These are phyloP conservation scores for Macadamia tetraphylla DNA, from an alignment of 164 flowering plant genomes.

Conservation along the genomic window DNA sequence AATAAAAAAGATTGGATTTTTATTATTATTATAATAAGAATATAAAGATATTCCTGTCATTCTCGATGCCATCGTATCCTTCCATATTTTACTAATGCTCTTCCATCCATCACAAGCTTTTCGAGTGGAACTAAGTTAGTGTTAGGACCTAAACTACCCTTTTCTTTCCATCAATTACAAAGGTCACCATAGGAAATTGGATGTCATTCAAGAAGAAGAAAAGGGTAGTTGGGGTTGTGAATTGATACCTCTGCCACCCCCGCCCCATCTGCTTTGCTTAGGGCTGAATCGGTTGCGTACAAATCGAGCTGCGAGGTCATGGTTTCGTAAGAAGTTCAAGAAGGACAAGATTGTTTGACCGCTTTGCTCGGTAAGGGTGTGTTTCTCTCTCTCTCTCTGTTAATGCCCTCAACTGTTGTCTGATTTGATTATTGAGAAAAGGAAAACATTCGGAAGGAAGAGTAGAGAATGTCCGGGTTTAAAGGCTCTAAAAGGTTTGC, in stretches of 20 bases:
- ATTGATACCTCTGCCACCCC: neutral
- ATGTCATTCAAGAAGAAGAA: neutral
- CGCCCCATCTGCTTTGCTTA: no score
- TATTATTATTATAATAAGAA: neutral
- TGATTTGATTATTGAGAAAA: no score
- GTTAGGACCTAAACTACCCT: neutral
- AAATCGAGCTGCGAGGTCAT: no score
- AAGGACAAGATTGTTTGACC: no score
- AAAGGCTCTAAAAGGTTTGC: no score
- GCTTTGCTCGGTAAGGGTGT: no score
- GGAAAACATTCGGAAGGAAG: no score
- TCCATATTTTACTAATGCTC: conserved; percentile 13
- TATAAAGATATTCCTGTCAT: conserved; percentile 36
- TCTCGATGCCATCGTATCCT: conserved; percentile 32
- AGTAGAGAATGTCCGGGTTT: no score
- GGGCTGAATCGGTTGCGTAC: no score
- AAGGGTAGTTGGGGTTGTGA: conserved; percentile 1
- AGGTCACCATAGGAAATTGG: neutral
- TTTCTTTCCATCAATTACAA: neutral
- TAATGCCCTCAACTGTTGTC: no score
- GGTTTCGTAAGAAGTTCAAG: no score
- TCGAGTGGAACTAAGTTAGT: conserved; percentile 6
- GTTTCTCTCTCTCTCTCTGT: no score
- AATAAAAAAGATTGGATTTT: neutral
- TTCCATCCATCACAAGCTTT: conserved; percentile 5